Percentiles rank a stretch among this genome's conserved stretches.
Evolutionary conservation across 768 basidiomycete species (phyloP).

Genomic region (Lactarius akahatsu): DNA sequence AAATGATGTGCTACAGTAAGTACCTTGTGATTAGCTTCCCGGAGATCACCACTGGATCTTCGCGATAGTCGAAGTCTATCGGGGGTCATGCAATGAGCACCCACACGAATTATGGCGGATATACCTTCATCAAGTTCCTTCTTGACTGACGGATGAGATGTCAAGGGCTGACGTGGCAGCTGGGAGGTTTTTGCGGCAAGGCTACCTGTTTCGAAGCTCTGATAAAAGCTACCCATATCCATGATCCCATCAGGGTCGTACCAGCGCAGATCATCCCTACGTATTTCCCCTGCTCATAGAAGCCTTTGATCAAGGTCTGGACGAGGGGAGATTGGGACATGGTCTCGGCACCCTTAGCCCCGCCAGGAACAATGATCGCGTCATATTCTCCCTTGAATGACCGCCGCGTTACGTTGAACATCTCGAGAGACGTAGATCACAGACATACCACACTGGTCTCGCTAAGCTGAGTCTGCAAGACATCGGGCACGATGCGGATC

Average conservation of each 20-base stretch:
- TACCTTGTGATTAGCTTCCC: slow-evolving; percentile 77
- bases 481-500: slow-evolving; percentile 25
- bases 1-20: slow-evolving; percentile 2
- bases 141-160: slow-evolving; percentile 77
- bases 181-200: slow-evolving; percentile 61
- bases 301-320: slow-evolving; percentile 60
- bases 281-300: slow-evolving; percentile 51
- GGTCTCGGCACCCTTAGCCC: slow-evolving; percentile 73
- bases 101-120: neutral
- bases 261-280: slow-evolving; percentile 90
- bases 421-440: neutral
- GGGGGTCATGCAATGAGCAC: neutral
- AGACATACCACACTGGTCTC: slow-evolving; percentile 12
- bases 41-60: slow-evolving; percentile 71
- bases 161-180: slow-evolving; percentile 62
- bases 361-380: slow-evolving; percentile 72
- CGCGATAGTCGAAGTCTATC: slow-evolving; percentile 70
- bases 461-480: slow-evolving; percentile 12
- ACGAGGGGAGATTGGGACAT: slow-evolving; percentile 59
- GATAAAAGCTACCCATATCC: neutral
- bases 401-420: neutral
- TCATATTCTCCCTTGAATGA: slow-evolving; percentile 59
- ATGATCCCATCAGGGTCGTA: slow-evolving; percentile 33
- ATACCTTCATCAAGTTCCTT: slow-evolving; percentile 54
- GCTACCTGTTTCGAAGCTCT: neutral